Percentiles rank a stretch among this genome's conserved stretches.
These are phyloP conservation scores for Populus pruinosa DNA, from an alignment of 345 rosid species.

Conservation along the genomic window DNA sequence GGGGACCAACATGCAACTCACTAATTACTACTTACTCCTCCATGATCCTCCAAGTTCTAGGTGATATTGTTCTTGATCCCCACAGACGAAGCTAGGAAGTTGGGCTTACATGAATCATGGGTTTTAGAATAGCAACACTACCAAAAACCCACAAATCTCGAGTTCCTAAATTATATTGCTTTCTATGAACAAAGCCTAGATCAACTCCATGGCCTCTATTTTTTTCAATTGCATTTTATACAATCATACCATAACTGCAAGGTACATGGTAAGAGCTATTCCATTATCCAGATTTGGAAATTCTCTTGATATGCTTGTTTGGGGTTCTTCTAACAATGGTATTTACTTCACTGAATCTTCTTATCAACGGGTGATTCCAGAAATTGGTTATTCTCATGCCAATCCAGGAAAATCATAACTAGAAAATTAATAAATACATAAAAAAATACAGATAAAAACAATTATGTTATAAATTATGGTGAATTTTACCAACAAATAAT, in stretches of 20 bases:
- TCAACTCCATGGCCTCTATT: not conserved
- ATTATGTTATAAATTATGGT: rapidly evolving
- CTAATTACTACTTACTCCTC: no score
- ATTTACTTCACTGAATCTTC: no score
- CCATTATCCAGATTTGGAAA: no score
- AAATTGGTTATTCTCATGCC: no score
- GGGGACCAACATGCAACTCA: not conserved
- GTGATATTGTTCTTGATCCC: not conserved
- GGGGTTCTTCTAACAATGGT: no score
- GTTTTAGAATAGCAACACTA: not conserved
- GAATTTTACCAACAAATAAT: no score
- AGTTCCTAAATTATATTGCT: not conserved
- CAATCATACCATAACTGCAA: not conserved
- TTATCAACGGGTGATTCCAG: no score
- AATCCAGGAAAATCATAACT: no score
- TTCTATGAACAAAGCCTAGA: not conserved
- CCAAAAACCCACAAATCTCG: not conserved
- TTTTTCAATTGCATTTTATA: not conserved
- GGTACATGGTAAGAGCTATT: not conserved
- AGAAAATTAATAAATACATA: no score
- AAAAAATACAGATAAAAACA: rapidly evolving
- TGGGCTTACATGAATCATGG: not conserved
- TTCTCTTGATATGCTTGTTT: no score
- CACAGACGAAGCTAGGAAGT: not conserved
- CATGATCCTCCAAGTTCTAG: not conserved